Percentiles rank a stretch among this genome's conserved stretches.
Conservation (phyloP, 1,284 basidiomycete species). For the Moniliophthora roreri region DNA sequence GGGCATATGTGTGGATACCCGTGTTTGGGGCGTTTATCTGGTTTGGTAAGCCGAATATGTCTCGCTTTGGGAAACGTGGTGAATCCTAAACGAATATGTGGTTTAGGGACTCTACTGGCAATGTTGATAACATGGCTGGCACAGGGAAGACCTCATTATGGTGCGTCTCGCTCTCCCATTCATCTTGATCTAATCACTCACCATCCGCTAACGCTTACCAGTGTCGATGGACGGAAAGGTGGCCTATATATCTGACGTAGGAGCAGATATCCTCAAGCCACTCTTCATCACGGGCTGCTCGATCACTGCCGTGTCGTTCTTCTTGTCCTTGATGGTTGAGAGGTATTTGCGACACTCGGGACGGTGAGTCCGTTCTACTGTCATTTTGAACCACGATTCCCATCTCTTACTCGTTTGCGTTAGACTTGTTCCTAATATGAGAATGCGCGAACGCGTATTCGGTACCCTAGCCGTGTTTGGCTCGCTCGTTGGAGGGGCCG, state of each 20-base stretch:
- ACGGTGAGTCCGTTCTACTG: slow-evolving; percentile 39
- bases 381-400: slow-evolving; percentile 2
- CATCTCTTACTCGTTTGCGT: not conserved
- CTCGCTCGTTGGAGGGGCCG: slow-evolving; percentile 56
- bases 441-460: slow-evolving; percentile 53
- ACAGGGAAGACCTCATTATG: slow-evolving; percentile 47
- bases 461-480: slow-evolving; percentile 57
- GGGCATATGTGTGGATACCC: slow-evolving; percentile 65
- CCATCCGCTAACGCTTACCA: slow-evolving; percentile 1
- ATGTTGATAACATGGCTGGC: slow-evolving; percentile 69
- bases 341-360: slow-evolving; percentile 63
- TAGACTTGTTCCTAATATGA: slow-evolving; percentile 60
- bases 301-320: slow-evolving; percentile 61
- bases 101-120: slow-evolving; percentile 54
- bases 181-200: too few species aligned
- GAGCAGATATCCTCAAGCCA: slow-evolving; percentile 68
- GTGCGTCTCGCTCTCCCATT: slow-evolving; percentile 12
- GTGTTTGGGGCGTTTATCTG: slow-evolving; percentile 58
- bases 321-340: slow-evolving; percentile 59
- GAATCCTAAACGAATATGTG: too few species aligned
- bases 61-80: too few species aligned
- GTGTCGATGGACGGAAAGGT: slow-evolving; percentile 49
- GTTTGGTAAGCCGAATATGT: slow-evolving; percentile 64
- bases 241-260: slow-evolving; percentile 75
- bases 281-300: slow-evolving; percentile 64